Evolutionary conservation across 495 filamentous ascomycete genomes (phyloP).

Genomic region (Trichoderma gamsii): DNA sequence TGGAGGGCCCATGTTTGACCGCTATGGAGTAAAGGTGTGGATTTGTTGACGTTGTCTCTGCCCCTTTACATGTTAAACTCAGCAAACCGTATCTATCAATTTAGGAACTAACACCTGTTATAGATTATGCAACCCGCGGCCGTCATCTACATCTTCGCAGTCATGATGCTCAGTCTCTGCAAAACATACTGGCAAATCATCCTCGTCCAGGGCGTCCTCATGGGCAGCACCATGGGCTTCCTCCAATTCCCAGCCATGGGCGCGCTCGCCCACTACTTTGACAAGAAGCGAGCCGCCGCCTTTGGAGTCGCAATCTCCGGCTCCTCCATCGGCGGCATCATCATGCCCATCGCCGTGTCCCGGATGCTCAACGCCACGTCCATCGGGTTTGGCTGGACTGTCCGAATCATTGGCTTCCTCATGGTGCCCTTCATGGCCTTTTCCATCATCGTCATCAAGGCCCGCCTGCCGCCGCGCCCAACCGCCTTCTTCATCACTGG

Average conservation of each 20-base stretch:
- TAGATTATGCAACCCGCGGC: conserved; percentile 37
- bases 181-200: conserved; percentile 56
- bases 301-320: conserved; percentile 51
- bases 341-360: conserved; percentile 42
- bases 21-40: conserved; percentile 40
- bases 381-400: conserved; percentile 55
- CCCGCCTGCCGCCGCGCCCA: conserved; percentile 41
- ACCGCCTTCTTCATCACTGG: conserved; percentile 34
- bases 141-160: conserved; percentile 32
- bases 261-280: conserved; percentile 50
- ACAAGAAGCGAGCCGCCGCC: conserved; percentile 46
- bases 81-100: background rate
- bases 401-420: conserved; percentile 54
- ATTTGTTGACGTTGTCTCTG: background rate
- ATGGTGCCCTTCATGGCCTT: conserved; percentile 43
- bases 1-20: conserved; percentile 48
- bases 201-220: conserved; percentile 54
- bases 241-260: conserved; percentile 48
- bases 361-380: conserved; percentile 32
- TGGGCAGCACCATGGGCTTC: conserved; percentile 45
- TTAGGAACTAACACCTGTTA: conserved; percentile 30
- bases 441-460: conserved; percentile 35
- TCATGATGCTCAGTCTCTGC: conserved; percentile 56
- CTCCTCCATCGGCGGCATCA: conserved; percentile 52
- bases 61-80: background rate